Base-by-base conservation (phyloP, 1,139 yeast species). In the Chernovozyma aurita region DNA sequence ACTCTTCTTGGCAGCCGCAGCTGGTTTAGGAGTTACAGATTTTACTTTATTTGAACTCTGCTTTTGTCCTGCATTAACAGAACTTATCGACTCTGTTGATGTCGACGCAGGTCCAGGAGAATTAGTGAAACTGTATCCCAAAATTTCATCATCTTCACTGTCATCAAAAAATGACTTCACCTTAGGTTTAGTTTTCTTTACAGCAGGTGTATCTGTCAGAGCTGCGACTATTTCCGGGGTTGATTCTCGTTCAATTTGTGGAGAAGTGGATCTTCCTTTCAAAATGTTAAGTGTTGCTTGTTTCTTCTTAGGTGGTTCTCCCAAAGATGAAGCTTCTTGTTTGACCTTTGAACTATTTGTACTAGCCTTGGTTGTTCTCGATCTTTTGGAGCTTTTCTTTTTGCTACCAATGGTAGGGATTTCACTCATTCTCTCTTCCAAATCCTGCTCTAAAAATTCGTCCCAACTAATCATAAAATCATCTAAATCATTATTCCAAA, bases 401-500 rank as follows among this genome's bases (percentile, higher is more conserved):
- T 61, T 57, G 6, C 58, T 48, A 15, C 57, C 56, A 37, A 58
- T 62, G 46, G 47, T 49, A 6, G 63, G 59, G 4, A 57, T 49
- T 43, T 63, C 42, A 27, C 49, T 55, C 16, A 61, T 49, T 40
- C 72, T 58, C 29, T 59, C 65, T 27, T 47, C 46, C 32, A 45
- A 52, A 42, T 69, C 75, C 6, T 46, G 53, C 9, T 53, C 55
- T 42, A 70, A 63, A 55, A 85, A 87, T 37, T 70, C 65, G 1
- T 80, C 73, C 83, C 94, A 92, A 11, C 73, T 75, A 4, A 47
- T 65, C 45, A 77, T 53, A 55, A 92, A 92, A 1, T 62, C 80
- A 42, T 87, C 95, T 49, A 92, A 69, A 57, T 92, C 98, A 31
- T 59, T 72, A 42, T 66, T 74, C 98, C 98, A 92, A 42, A 92